These are phyloP conservation scores for Xerocomus nothofagi DNA, from an alignment of 1,284 basidiomycete species.

Conservation along the genomic window DNA sequence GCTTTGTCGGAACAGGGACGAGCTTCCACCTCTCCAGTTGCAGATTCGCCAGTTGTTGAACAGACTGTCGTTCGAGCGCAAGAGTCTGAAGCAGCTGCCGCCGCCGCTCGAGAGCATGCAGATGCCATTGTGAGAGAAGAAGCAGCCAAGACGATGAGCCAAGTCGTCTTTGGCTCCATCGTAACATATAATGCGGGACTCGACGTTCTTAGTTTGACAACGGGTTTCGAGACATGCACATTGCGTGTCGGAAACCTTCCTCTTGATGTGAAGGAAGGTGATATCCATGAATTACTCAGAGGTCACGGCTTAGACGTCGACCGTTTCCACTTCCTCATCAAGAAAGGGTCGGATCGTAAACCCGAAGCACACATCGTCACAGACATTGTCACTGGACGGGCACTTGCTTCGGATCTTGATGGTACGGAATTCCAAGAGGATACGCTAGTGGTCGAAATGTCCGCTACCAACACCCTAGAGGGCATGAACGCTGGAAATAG, in stretches of 20 bases:
- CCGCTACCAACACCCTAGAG: conserved; percentile 35
- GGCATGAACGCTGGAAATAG: conserved; percentile 40
- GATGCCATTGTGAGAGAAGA: conserved; percentile 30
- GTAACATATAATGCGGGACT: conserved; percentile 51
- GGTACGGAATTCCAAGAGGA: conserved; percentile 45
- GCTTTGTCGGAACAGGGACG: not conserved
- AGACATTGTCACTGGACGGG: conserved; percentile 38
- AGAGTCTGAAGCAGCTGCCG: conserved; percentile 2
- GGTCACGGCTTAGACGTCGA: conserved; percentile 38
- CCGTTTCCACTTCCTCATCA: conserved; percentile 36
- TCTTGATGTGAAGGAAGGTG: conserved; percentile 34
- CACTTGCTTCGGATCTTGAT: conserved; percentile 41
- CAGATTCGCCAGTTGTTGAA: not conserved
- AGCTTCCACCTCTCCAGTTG: not conserved
- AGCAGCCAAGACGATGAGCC: conserved; percentile 40
- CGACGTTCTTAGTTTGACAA: conserved; percentile 40
- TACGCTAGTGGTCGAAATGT: conserved; percentile 40
- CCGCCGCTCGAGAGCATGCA: conserved; percentile 19
- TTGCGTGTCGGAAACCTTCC: conserved; percentile 47
- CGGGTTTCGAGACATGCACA: conserved; percentile 51
- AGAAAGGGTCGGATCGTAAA: conserved; percentile 14
- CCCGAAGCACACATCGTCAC: conserved; percentile 42
- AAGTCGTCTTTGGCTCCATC: conserved; percentile 47
- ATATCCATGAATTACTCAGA: conserved; percentile 41
- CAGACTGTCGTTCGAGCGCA: not conserved